phyloP scores from a whole-genome alignment of 2,329 filamentous ascomycete species.

The Colletotrichum horii region DNA sequence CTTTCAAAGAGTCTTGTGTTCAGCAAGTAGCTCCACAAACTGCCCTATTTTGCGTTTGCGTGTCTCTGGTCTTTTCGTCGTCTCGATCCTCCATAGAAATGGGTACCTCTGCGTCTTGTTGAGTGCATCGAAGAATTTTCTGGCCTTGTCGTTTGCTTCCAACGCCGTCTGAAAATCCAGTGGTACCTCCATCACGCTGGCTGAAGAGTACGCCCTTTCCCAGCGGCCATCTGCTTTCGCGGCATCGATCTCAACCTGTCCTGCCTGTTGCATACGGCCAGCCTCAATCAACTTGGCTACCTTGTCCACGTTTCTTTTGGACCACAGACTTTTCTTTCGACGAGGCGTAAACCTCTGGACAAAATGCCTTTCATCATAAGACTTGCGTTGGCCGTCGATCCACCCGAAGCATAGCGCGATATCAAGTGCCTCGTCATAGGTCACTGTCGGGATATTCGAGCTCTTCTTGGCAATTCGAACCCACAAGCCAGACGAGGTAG shows the following conservation, averaged over 20 bases:
- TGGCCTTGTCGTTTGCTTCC: conserved; percentile 35
- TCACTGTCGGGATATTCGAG: conserved; percentile 47
- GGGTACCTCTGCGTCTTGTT: conserved; percentile 50
- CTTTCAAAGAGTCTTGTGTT: conserved; percentile 32
- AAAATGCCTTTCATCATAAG: conserved; percentile 51
- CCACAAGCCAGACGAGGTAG: conserved; percentile 44
- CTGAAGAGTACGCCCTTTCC: conserved; percentile 60
- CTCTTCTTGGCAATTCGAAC: conserved; percentile 55
- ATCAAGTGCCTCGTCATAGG: conserved; percentile 58
- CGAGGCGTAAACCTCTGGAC: conserved; percentile 65
- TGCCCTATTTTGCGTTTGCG: conserved; percentile 42
- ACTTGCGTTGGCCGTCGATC: conserved; percentile 62
- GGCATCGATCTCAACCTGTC: conserved; percentile 54
- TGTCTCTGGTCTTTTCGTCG: conserved; percentile 41
- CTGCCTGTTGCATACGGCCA: conserved; percentile 54
- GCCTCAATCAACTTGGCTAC: conserved; percentile 47
- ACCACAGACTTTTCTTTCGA: conserved; percentile 60
- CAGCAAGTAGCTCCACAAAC: conserved; percentile 43
- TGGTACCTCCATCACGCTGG: conserved; percentile 51
- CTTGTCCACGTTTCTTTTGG: conserved; percentile 61
- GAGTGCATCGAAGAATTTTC: conserved; percentile 46
- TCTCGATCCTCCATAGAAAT: conserved; percentile 51
- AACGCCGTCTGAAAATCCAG: conserved; percentile 53
- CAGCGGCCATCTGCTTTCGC: conserved; percentile 64
- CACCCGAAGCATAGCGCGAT: conserved; percentile 65